Evolutionary conservation across 768 basidiomycete genomes (phyloP).

Genomic region (Termitomyces sp.): DNA sequence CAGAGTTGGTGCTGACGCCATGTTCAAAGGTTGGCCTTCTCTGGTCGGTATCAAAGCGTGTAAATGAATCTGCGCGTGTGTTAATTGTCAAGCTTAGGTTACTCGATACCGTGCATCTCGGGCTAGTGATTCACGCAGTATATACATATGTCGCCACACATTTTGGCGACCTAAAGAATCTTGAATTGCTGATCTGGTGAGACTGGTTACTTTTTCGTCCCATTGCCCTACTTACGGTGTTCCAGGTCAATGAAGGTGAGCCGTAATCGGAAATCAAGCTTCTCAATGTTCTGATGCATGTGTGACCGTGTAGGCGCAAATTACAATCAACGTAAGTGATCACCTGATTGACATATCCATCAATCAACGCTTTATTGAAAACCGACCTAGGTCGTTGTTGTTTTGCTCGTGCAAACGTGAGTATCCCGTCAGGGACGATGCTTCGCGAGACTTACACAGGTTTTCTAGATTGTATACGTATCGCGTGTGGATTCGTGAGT

Average conservation of each 20-base stretch:
- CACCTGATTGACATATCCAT: not conserved
- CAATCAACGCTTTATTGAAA: not conserved
- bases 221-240: not conserved
- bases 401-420: slow-evolving; percentile 39
- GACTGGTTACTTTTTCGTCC: not conserved
- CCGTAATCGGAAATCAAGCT: not conserved
- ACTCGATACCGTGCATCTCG: slow-evolving; percentile 23
- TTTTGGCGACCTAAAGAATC: slow-evolving; percentile 18
- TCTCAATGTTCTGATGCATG: not conserved
- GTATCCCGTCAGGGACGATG: slow-evolving; percentile 8
- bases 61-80: not conserved
- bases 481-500: slow-evolving; percentile 44
- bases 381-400: slow-evolving; percentile 28
- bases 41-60: slow-evolving; percentile 19
- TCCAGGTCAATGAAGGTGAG: slow-evolving; percentile 21
- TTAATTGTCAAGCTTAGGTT: slow-evolving; percentile 12
- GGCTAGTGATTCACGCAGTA: slow-evolving; percentile 21
- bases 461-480: slow-evolving; percentile 33
- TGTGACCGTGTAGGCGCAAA: slow-evolving; percentile 28
- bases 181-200: slow-evolving; percentile 11
- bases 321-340: slow-evolving; percentile 32
- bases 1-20: not conserved
- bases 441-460: not conserved
- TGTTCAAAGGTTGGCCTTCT: slow-evolving; percentile 24
- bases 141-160: slow-evolving; percentile 20